Conservation (phyloP, 441 rosid species). For the Corymbia calophylla region DNA sequence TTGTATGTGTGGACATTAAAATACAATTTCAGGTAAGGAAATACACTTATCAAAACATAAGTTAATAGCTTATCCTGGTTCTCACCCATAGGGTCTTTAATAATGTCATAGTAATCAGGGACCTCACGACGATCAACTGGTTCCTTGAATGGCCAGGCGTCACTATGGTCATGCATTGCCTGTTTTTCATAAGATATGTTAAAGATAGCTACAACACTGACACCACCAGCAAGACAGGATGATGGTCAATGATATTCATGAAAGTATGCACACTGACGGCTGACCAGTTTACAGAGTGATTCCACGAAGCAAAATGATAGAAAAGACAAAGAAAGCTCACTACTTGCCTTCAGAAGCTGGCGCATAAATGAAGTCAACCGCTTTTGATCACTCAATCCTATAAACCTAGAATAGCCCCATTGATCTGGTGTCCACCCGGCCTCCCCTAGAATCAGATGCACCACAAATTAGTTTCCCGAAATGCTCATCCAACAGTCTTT, state of each 20-base stretch:
- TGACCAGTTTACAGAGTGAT: not conserved
- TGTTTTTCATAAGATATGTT: slow-evolving; percentile 12
- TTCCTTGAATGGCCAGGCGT: slow-evolving; percentile 99
- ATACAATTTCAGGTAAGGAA: not conserved
- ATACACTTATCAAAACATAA: not conserved
- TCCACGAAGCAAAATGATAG: not conserved
- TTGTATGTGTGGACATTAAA: not conserved
- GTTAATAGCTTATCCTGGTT: not conserved
- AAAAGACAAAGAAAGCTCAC: not conserved
- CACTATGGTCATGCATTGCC: slow-evolving; percentile 91
- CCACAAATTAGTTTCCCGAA: not conserved
- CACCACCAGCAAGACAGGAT: not conserved
- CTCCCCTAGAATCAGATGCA: slow-evolving; percentile 40
- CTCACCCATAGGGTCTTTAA: slow-evolving; percentile 99
- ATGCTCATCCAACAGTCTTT: not conserved
- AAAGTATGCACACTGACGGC: not conserved
- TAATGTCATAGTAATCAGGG: slow-evolving; percentile 96
- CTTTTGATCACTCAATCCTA: slow-evolving; percentile 58
- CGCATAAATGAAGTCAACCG: slow-evolving; percentile 80
- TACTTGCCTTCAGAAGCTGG: slow-evolving; percentile 74
- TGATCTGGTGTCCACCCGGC: slow-evolving; percentile 99
- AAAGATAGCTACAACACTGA: not conserved
- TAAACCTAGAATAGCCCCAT: slow-evolving; percentile 90
- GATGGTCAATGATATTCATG: not conserved
- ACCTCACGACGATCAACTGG: slow-evolving; percentile 95